Conservation (phyloP, 2,329 filamentous ascomycete species). For the Cercospora nicotianae region DNA sequence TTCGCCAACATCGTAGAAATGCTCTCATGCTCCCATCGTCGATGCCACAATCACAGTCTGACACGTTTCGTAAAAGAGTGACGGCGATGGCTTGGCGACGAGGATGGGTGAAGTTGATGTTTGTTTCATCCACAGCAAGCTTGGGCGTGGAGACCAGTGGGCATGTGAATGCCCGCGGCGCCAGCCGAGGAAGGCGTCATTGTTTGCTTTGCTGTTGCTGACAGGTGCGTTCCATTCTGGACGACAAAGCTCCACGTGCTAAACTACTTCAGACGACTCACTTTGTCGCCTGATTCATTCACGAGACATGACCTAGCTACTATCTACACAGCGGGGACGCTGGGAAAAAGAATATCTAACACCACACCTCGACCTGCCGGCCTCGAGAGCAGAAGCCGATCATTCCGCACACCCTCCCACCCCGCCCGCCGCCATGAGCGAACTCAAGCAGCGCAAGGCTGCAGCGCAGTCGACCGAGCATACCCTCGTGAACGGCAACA, state of each 20-base stretch:
- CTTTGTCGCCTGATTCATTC: conserved; percentile 11
- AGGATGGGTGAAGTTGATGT: not conserved
- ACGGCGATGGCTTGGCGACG: not conserved
- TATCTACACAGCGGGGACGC: conserved; percentile 11
- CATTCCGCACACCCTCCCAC: not conserved
- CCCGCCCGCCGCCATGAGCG: conserved; percentile 21
- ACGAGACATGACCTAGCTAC: conserved; percentile 12
- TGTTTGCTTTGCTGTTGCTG: conserved; percentile 10
- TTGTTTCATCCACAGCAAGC: not conserved
- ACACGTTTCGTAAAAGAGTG: not conserved
- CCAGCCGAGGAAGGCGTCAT: conserved; percentile 7
- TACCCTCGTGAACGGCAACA: not conserved
- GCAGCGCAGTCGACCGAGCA: conserved; percentile 9
- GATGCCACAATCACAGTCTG: not conserved
- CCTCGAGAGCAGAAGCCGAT: not conserved
- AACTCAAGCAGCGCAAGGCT: conserved; percentile 31
- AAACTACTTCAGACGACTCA: conserved; percentile 8
- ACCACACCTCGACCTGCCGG: not conserved
- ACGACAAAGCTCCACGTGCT: conserved; percentile 6
- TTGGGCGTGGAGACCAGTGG: not conserved
- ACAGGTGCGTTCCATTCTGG: conserved; percentile 4
- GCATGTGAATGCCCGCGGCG: not conserved
- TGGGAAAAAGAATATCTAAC: conserved; percentile 4
- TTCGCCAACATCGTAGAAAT: conserved; percentile 31
- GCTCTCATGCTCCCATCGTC: conserved; percentile 37